Base-by-base conservation (phyloP, 2,329 filamentous ascomycete species). In the Dothideomycetes sp. region DNA sequence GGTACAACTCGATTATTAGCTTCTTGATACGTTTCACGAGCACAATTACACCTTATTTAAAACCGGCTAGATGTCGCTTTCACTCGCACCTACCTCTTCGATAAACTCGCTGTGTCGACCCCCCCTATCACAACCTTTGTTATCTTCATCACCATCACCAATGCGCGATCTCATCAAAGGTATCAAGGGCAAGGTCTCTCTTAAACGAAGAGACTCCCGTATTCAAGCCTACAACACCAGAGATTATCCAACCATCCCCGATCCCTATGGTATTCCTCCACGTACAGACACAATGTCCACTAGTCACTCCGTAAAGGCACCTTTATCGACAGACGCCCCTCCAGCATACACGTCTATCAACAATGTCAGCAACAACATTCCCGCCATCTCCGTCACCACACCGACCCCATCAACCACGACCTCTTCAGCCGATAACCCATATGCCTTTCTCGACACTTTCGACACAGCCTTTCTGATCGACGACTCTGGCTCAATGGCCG, bases 391-490 rank as follows among this genome's bases (percentile, higher is more conserved):
- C 33, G 29, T 46, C 20, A 42, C 51, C 12, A 41, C 44, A 13
- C 27, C 43, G 30, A 25, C 45, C 25, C 27, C 48, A 3, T 30
- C 43, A 31, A 25, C 45, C 25, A 25, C 48, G 2, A 25, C 44
- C 30, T 34, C 49, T 7, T 45, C 58, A 7, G 61, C 63, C 16
- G 79, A 86, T 50, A 80, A 86, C 52, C 74, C 70, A 2, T 91
- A 84, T 56, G 73, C 78, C 2, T 94, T 94, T 57, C 76, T 96
- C 4, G 59, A 64, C 29, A 70, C 70, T 12, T 95, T 94, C 57
- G 86, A 96, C 63, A 95, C 87, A 22, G 64, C 89, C 42, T 88
- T 96, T 58, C 64, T 96, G 1, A 85, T 96, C 55, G 89, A 96
- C 57, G 89, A 96, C 65, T 87, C 81, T n/a, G 76, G 78, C 4